These are phyloP conservation scores for Fusarium sp. DNA, from an alignment of 2,329 filamentous ascomycete species.

Conservation along the genomic window DNA sequence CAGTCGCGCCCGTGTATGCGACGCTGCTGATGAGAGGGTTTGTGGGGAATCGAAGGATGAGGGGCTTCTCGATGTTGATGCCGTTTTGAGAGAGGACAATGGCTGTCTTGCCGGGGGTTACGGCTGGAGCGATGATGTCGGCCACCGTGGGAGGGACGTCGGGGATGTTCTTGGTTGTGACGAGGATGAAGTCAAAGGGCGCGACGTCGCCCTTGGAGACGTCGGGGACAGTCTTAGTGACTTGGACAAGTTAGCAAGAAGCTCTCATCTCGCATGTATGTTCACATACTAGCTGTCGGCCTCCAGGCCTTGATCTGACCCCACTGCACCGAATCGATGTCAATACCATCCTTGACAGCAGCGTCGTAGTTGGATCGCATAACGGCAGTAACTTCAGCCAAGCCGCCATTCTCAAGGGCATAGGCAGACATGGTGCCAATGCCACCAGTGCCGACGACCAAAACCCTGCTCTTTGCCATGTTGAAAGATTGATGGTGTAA, in stretches of 20 bases:
- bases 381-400: conserved; percentile 65
- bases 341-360: conserved; percentile 61
- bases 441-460: conserved; percentile 66
- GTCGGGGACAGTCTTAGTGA: conserved; percentile 62
- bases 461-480: background rate
- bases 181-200: conserved; percentile 64
- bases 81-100: conserved; percentile 73
- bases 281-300: conserved; percentile 55
- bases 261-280: background rate
- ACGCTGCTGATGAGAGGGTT: conserved; percentile 67
- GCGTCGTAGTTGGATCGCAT: conserved; percentile 66
- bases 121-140: conserved; percentile 63
- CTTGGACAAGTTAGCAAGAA: conserved; percentile 41
- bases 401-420: conserved; percentile 62
- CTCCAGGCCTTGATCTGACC: conserved; percentile 62
- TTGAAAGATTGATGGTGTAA: background rate
- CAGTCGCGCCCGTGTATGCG: conserved; percentile 63
- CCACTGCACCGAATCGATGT: conserved; percentile 67
- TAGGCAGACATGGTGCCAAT: conserved; percentile 68
- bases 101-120: conserved; percentile 62
- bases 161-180: conserved; percentile 69
- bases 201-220: conserved; percentile 7
- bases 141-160: conserved; percentile 62
- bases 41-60: conserved; percentile 61
- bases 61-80: conserved; percentile 70